phyloP scores from a whole-genome alignment of 2,329 filamentous ascomycete genomes.

The Hymenoscyphus fraxineus region DNA sequence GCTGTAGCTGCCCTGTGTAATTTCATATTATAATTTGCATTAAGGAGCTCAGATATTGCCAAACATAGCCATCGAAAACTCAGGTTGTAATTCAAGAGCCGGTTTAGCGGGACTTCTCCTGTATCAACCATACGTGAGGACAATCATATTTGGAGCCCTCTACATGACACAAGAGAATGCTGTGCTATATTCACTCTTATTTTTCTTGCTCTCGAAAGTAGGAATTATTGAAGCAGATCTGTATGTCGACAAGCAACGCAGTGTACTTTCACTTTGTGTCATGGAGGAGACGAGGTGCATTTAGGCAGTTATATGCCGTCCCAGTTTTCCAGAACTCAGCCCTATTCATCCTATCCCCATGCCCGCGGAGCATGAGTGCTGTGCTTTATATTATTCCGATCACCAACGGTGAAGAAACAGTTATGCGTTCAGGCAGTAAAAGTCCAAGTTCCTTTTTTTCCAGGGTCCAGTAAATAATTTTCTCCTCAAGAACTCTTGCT shows the following conservation, averaged over 20 bases:
- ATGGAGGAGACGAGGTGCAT: neutral
- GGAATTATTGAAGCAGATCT: neutral
- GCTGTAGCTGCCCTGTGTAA: neutral
- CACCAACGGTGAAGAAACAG: neutral
- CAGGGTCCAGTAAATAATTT: neutral
- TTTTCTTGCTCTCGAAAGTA: neutral
- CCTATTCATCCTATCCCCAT: neutral
- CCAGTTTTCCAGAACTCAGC: neutral
- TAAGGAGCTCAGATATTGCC: neutral
- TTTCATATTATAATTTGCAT: neutral
- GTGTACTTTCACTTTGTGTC: neutral
- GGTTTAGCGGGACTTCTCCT: neutral
- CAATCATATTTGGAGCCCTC: too few species aligned
- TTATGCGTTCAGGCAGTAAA: neutral
- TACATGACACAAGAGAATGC: too few species aligned
- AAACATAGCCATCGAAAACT: neutral
- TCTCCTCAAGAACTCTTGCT: neutral
- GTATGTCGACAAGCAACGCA: neutral
- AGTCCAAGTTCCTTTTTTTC: neutral
- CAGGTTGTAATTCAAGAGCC: neutral
- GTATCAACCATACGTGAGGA: neutral
- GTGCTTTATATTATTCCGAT: neutral
- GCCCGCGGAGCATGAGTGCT: neutral
- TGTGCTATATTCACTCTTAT: too few species aligned
- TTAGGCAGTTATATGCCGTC: conserved; percentile 3